A percentile compares a stretch with the other conserved stretches of the same genome.
Conservation (phyloP, 257 asterid species). For the Scutellaria minor region DNA sequence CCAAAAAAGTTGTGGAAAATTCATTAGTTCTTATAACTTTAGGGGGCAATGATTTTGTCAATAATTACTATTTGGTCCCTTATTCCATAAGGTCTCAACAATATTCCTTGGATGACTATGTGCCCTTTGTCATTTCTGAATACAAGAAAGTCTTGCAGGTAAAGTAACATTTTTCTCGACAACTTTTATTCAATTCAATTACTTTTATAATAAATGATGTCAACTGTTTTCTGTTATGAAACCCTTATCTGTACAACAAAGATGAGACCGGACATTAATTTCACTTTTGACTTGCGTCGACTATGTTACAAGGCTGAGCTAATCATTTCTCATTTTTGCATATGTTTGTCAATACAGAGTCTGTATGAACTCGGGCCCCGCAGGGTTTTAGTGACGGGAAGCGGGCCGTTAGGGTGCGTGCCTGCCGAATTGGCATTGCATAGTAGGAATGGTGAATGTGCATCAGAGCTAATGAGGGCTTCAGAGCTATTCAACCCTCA, state of each 20-base stretch:
- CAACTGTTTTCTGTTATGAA: too few species aligned
- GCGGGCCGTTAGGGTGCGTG: conserved; percentile 90
- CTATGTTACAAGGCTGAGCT: too few species aligned
- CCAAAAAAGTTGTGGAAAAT: conserved; percentile 48
- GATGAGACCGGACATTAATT: background rate
- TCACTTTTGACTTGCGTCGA: background rate
- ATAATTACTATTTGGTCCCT: conserved; percentile 81
- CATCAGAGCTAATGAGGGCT: conserved; percentile 56
- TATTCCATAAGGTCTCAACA: conserved; percentile 65
- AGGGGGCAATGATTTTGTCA: conserved; percentile 96
- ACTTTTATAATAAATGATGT: too few species aligned
- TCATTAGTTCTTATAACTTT: conserved; percentile 66
- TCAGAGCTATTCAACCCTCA: conserved; percentile 69
- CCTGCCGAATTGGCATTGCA: conserved; percentile 78
- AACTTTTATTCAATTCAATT: background rate
- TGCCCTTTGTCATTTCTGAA: conserved; percentile 59
- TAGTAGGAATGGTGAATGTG: conserved; percentile 69
- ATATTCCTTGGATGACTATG: conserved; percentile 56
- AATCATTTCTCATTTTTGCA: too few species aligned
- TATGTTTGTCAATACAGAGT: conserved; percentile 41
- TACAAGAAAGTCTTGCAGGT: conserved; percentile 72
- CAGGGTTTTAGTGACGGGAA: conserved; percentile 81
- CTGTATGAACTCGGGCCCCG: conserved; percentile 63
- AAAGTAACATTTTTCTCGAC: background rate
- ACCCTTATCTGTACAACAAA: too few species aligned